Evolutionary conservation across 75 land plant species (phyloP).

Genomic region (Picea sitchensis): DNA sequence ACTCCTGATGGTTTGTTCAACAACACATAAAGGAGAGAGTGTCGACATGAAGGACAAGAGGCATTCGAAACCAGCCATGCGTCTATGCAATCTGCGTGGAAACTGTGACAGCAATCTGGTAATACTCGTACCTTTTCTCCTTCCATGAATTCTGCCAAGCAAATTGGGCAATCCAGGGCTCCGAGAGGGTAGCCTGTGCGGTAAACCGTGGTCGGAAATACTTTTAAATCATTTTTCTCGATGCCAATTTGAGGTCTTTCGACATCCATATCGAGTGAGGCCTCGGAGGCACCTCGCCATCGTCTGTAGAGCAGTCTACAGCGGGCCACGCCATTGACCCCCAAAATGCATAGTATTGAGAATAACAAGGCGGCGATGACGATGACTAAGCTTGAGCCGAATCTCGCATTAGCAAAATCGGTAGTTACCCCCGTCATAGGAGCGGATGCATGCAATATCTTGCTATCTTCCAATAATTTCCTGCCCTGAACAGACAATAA

Average conservation of each 20-base stretch:
- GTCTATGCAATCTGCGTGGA: constrained; percentile 31
- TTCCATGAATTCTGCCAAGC: constrained; percentile 21
- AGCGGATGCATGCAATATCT: no score
- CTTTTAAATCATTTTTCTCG: constrained; percentile 35
- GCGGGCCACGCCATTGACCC: constrained; percentile 49
- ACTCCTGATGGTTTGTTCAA: no score
- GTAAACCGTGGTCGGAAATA: constrained; percentile 31
- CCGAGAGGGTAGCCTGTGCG: neutral
- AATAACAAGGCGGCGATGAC: constrained; percentile 52
- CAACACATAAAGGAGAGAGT: no score
- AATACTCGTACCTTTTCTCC: constrained; percentile 19
- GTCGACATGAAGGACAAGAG: neutral
- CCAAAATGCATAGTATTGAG: constrained; percentile 49
- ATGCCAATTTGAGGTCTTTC: constrained; percentile 23
- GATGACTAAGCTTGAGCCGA: constrained; percentile 59
- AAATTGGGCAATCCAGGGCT: constrained; percentile 23
- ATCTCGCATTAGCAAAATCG: neutral
- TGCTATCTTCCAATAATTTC: no score
- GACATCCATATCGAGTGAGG: constrained; percentile 1
- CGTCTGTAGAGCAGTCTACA: constrained; percentile 37
- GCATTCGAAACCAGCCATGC: constrained; percentile 8
- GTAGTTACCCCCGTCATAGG: no score
- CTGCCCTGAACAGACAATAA: no score
- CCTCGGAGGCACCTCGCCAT: constrained; percentile 11
- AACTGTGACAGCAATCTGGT: constrained; percentile 24